A percentile compares a stretch with the other conserved stretches of the same genome.
These are phyloP conservation scores for Anisodus tanguticus DNA, from an alignment of 257 asterid genomes.

Conservation along the genomic window DNA sequence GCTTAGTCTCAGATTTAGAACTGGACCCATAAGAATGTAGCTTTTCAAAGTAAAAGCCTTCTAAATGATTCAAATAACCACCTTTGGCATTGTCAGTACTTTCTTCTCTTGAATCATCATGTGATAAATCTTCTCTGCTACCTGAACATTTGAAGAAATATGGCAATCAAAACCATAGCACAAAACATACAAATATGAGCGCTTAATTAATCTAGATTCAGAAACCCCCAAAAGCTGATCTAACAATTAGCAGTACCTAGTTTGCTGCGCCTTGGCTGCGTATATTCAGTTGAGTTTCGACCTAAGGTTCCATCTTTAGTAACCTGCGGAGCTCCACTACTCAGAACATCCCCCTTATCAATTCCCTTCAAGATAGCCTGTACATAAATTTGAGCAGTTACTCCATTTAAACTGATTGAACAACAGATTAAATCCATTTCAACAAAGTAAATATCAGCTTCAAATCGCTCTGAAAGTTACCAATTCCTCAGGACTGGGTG, in stretches of 20 bases:
- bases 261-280: slow-evolving; percentile 66
- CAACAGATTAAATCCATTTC: slow-evolving; percentile 28
- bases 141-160: slow-evolving; percentile 49
- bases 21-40: slow-evolving; percentile 41
- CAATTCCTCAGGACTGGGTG: slow-evolving; percentile 77
- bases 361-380: slow-evolving; percentile 85
- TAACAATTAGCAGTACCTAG: slow-evolving; percentile 50
- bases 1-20: slow-evolving; percentile 45
- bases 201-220: background rate
- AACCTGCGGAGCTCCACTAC: slow-evolving; percentile 86
- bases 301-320: slow-evolving; percentile 74
- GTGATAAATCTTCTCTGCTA: slow-evolving; percentile 64
- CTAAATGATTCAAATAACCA: slow-evolving; percentile 47
- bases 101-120: slow-evolving; percentile 66
- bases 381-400: slow-evolving; percentile 35
- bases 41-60: slow-evolving; percentile 45
- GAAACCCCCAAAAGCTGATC: slow-evolving; percentile 25
- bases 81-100: slow-evolving; percentile 42
- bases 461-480: slow-evolving; percentile 42
- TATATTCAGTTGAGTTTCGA: slow-evolving; percentile 60
- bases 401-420: background rate
- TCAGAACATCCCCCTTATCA: slow-evolving; percentile 77
- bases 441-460: background rate
- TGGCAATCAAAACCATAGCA: background rate
- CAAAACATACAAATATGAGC: background rate